Conservation (phyloP, 2,329 filamentous ascomycete species). For the Fusarium austroafricanum region DNA sequence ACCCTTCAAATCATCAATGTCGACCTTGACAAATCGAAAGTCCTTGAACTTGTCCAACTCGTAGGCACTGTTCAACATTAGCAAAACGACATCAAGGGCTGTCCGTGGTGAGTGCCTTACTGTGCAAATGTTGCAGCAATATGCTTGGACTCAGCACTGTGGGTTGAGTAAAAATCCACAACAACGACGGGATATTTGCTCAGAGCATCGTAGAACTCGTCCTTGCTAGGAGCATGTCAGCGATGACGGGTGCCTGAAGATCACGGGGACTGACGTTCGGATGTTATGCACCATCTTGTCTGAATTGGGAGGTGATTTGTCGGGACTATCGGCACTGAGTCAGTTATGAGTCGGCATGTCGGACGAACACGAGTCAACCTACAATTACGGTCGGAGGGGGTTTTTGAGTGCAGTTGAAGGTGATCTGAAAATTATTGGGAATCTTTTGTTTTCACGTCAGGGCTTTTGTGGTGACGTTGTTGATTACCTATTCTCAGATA, state of each 20-base stretch:
- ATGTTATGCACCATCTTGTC: conserved; percentile 37
- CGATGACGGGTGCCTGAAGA: not conserved
- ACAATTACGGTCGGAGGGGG: not conserved
- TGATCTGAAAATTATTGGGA: not conserved
- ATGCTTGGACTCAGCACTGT: conserved; percentile 20
- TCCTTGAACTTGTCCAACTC: conserved; percentile 37
- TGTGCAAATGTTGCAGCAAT: conserved; percentile 32
- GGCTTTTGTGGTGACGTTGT: conserved; percentile 15
- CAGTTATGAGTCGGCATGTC: not conserved
- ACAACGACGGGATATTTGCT: conserved; percentile 22
- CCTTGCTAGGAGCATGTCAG: conserved; percentile 4
- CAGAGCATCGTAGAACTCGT: conserved; percentile 31
- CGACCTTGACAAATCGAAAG: conserved; percentile 31
- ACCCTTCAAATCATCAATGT: conserved; percentile 26
- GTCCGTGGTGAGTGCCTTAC: not conserved
- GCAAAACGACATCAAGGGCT: fast-evolving
- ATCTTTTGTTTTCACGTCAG: not conserved
- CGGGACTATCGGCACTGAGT: not conserved
- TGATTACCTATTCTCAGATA: conserved; percentile 5
- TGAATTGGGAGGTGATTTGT: not conserved
- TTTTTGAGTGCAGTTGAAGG: not conserved
- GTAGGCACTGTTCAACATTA: not conserved
- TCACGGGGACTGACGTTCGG: conserved; percentile 2
- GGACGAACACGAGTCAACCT: not conserved
- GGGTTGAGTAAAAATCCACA: conserved; percentile 31